phyloP scores from a whole-genome alignment of 306 rosid species.

The Rosa rugosa region DNA sequence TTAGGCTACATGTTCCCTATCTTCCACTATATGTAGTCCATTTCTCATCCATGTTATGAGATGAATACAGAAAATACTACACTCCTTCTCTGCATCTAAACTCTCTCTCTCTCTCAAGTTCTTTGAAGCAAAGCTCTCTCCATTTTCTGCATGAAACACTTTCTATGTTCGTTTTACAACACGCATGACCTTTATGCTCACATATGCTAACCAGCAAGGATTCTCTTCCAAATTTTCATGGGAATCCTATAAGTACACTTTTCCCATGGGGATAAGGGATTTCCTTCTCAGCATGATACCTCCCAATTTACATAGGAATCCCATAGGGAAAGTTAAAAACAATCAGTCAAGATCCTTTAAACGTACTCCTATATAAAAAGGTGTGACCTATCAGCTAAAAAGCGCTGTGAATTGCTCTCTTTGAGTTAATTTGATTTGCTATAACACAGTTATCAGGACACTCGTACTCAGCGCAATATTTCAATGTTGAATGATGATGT shows the following conservation, averaged over 20 bases:
- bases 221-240: not conserved
- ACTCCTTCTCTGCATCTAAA: too few relatives aligned
- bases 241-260: not conserved
- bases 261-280: not conserved
- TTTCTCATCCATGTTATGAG: too few relatives aligned
- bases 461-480: conserved; percentile 89
- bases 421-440: not conserved
- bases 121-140: too few relatives aligned
- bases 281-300: not conserved
- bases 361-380: not conserved
- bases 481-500: conserved; percentile 96
- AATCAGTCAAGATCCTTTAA: not conserved
- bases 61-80: too few relatives aligned
- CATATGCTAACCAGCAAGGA: too few relatives aligned
- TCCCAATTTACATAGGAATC: not conserved
- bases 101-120: too few relatives aligned
- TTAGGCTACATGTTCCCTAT: too few relatives aligned
- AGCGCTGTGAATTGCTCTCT: too few relatives aligned
- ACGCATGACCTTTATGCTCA: too few relatives aligned
- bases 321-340: not conserved
- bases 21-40: too few relatives aligned
- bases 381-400: not conserved
- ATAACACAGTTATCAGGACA: conserved; percentile 58
- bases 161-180: too few relatives aligned
- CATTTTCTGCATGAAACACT: too few relatives aligned